Conservation (phyloP, 2,329 filamentous ascomycete genomes). For the Monosporascus sp. region DNA sequence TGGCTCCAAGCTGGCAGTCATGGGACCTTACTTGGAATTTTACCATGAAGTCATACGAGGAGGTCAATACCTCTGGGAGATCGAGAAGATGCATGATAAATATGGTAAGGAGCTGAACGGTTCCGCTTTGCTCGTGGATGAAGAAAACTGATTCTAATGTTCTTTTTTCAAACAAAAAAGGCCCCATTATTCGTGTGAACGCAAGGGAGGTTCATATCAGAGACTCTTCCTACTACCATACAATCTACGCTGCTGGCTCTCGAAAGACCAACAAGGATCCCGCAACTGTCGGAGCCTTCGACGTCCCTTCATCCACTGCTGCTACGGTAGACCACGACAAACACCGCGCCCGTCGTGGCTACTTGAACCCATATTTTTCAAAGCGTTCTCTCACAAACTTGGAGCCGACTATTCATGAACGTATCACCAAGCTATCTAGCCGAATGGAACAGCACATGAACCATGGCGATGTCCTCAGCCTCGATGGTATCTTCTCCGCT, state of each 20-base stretch:
- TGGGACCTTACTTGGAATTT: constrained; percentile 11
- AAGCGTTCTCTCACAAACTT: neutral
- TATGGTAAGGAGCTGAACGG: constrained; percentile 8
- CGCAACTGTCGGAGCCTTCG: neutral
- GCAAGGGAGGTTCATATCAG: neutral
- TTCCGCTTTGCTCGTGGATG: too few species aligned
- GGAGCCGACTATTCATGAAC: neutral
- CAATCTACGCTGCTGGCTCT: neutral
- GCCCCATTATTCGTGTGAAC: neutral
- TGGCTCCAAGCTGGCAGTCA: constrained; percentile 12
- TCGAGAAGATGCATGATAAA: constrained; percentile 12
- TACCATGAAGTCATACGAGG: constrained; percentile 10
- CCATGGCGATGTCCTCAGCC: neutral
- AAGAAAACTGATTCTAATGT: too few species aligned
- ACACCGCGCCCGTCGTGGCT: neutral
- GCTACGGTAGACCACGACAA: neutral
- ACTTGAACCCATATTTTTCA: neutral
- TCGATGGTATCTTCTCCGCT: constrained; percentile 14
- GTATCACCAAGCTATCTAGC: neutral
- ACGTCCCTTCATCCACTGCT: neutral
- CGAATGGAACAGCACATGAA: neutral
- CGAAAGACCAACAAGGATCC: neutral
- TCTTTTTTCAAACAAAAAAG: neutral
- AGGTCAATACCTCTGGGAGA: constrained; percentile 11
- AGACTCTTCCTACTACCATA: neutral